phyloP scores from a whole-genome alignment of 495 filamentous ascomycete species.

The Penicillium egyptiacum region DNA sequence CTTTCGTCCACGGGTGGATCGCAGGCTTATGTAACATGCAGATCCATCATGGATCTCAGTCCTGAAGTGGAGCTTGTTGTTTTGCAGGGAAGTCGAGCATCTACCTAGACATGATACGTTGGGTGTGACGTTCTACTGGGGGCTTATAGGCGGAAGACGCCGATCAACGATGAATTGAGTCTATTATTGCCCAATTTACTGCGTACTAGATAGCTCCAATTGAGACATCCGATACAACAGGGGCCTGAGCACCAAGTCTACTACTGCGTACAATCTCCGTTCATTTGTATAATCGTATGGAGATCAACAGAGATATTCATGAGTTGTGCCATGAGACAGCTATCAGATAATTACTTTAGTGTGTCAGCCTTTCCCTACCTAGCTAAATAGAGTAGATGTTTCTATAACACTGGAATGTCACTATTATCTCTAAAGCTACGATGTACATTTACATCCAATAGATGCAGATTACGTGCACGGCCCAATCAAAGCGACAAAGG shows the following conservation, averaged over 20 bases:
- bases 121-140: not conserved
- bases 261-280: not conserved
- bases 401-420: conserved; percentile 1
- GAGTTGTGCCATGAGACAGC: not conserved
- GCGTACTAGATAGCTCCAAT: conserved; percentile 5
- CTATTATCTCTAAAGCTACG: not conserved
- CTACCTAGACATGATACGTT: not conserved
- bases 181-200: conserved; percentile 1
- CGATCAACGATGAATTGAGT: not conserved
- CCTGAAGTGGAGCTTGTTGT: conserved; percentile 1
- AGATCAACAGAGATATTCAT: not conserved
- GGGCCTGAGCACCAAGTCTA: conserved; percentile 5
- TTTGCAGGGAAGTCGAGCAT: not conserved
- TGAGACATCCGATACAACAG: conserved; percentile 14
- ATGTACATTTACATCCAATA: not conserved
- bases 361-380: not conserved
- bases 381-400: not conserved
- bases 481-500: conserved; percentile 12
- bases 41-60: conserved; percentile 9
- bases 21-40: conserved; percentile 23
- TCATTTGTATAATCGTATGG: not conserved
- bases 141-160: not conserved
- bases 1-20: conserved; percentile 11
- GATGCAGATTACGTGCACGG: conserved; percentile 12
- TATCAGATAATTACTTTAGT: not conserved